A percentile compares a stretch with the other conserved stretches of the same genome.
phyloP scores from a whole-genome alignment of 2,329 filamentous ascomycete genomes.

The Proliferodiscus dingleyae region DNA sequence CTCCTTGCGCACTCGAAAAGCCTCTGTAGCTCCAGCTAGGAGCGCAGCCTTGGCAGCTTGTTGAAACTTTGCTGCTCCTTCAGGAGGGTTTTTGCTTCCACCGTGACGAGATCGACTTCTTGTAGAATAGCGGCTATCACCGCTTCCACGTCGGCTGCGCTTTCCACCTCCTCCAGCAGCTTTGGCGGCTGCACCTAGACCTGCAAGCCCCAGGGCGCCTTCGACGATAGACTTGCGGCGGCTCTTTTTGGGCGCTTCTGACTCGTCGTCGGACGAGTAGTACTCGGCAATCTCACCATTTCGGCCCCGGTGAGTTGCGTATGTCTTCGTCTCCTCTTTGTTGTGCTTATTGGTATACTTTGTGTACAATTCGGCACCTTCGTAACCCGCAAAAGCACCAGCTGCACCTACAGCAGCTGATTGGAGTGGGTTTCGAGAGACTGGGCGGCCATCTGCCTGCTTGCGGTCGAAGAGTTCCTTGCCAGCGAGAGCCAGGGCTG shows the following conservation, averaged over 20 bases:
- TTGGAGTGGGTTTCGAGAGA: constrained; percentile 53
- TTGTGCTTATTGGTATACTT: constrained; percentile 41
- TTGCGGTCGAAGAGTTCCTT: constrained; percentile 63
- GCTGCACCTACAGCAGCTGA: constrained; percentile 59
- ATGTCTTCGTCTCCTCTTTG: constrained; percentile 44
- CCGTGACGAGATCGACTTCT: constrained; percentile 43
- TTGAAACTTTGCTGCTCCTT: constrained; percentile 59
- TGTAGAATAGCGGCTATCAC: constrained; percentile 40
- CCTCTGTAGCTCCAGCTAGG: constrained; percentile 84
- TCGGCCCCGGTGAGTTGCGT: constrained; percentile 49
- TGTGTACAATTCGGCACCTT: constrained; percentile 58
- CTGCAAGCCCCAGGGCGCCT: constrained; percentile 56
- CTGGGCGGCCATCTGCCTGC: constrained; percentile 43
- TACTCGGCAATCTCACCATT: constrained; percentile 50
- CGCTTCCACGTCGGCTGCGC: constrained; percentile 36
- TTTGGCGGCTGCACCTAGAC: constrained; percentile 57
- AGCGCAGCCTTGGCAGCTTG: constrained; percentile 90
- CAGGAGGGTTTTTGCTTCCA: constrained; percentile 44
- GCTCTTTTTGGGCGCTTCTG: constrained; percentile 46
- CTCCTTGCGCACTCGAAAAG: constrained; percentile 84
- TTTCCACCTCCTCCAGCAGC: constrained; percentile 46
- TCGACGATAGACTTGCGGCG: constrained; percentile 61
- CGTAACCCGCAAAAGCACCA: constrained; percentile 59
- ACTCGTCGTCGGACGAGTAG: constrained; percentile 52
- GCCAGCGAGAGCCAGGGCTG: constrained; percentile 58